Conservation (phyloP, 176 grass and related monocot species). For the Puya raimondii region DNA sequence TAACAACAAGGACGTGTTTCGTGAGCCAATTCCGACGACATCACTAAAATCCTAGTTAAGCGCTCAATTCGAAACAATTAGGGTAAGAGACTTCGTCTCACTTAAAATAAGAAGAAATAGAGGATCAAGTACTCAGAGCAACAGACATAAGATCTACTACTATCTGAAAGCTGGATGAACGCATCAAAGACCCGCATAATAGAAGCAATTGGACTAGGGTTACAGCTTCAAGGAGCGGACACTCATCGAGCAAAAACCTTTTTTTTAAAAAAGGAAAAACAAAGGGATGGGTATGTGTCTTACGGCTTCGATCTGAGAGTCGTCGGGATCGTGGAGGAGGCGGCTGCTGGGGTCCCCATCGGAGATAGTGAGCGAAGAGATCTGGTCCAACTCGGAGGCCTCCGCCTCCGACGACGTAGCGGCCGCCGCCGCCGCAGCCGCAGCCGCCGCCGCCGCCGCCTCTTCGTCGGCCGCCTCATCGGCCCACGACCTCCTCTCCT, state of each 20-base stretch:
- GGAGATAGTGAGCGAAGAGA: constrained; percentile 58
- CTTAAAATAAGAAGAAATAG: too few species aligned
- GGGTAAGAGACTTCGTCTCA: too few species aligned
- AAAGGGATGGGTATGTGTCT: not conserved
- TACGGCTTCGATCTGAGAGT: constrained; percentile 89
- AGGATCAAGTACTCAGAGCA: not conserved
- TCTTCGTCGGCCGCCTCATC: constrained; percentile 68
- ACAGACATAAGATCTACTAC: not conserved
- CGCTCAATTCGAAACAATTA: too few species aligned
- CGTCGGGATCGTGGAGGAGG: constrained; percentile 66
- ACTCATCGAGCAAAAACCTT: not conserved
- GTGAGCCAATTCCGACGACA: too few species aligned
- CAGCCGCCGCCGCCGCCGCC: constrained; percentile 11
- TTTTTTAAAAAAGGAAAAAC: not conserved
- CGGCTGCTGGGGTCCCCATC: constrained; percentile 18
- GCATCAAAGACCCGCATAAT: not conserved
- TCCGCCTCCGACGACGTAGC: not conserved
- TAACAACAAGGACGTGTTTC: too few species aligned
- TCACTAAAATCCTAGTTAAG: too few species aligned
- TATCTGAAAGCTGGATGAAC: not conserved
- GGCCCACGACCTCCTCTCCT: constrained; percentile 74
- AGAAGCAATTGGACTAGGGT: not conserved
- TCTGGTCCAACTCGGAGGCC: constrained; percentile 34
- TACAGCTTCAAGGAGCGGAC: not conserved
- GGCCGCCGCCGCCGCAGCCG: not conserved